Evolutionary conservation across 2,329 filamentous ascomycete species (phyloP), one percentile per base, ranked within the genome.

Genomic region (Apiospora rasikravindrae): DNA sequence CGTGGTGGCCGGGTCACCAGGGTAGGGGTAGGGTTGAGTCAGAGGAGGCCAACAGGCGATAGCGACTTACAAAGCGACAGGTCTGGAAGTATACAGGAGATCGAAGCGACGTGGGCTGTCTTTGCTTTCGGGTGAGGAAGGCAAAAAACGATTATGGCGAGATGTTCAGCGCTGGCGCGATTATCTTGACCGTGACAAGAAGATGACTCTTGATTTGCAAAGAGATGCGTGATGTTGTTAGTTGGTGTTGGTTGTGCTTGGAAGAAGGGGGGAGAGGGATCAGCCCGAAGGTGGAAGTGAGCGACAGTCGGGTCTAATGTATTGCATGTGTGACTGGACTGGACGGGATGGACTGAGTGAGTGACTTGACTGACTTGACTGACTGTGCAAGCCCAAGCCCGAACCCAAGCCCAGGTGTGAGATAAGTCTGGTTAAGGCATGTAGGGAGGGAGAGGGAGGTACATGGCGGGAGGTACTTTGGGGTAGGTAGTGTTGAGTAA

Each of bases 141-240:
- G 82, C 57, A 64, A 69, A 51, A 69, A 82, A 80, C 79, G 76
- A 70, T 70, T 72, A 76, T 74, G 73, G 79, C 79, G 82, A 82
- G 77, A 78, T 79, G 82, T 83, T 84, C 84, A 83, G 79, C 81
- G 86, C 87, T 88, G 87, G 82, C 83, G 87, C 85, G 87, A 89
- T 83, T 29, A 69, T 82, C 86, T 82, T 83, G 85, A 87, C 88
- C 88, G 88, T 88, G 88, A 90, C 88, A 85, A 84, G 83, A 75
- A 85, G 85, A 84, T 82, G 81, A 88, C 85, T 88, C 87, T 79
- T 88, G 47, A 22, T 82, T 82, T 85, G 80, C 80, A 82, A 85
- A 84, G 83, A 81, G 81, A 80, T 81, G 80, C 79, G 79, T 71
- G 76, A 74, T 79, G 68, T 77, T 73, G 71, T 73, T 75, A 76